Base-by-base conservation (phyloP, 371 early-diverging fungal genomes). In the Haplosporangium sp. region DNA sequence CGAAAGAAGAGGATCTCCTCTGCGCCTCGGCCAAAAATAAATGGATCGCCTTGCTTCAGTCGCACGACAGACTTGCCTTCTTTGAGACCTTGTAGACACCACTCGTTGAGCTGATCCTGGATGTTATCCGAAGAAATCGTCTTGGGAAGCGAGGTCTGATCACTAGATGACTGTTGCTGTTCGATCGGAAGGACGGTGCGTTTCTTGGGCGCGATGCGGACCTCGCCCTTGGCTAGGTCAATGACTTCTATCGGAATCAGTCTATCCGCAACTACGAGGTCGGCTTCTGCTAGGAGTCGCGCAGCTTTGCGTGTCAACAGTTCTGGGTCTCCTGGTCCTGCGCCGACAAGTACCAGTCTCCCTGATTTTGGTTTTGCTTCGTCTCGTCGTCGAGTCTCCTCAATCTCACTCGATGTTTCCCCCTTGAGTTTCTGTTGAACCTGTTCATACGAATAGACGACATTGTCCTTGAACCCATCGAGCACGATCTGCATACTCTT, bases 21-120 rank as follows among this genome's bases (percentile, higher is more conserved):
- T 6, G 92, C 95, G 29, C 95, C 96, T 21, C 97, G 90, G n/a
- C 96, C 96, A 80, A 94, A 97, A 48, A 97, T 85, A 70, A 95
- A 91, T 14, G 95, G 95, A 67, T 96, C 95, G 6, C 97, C 97
- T 59, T 91, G 91, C 86, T 97, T 96, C 59, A 97, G 86, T 52
- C 97, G 84, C 37, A 94, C 94, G 6, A 97, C 96, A 1, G 80
- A 84, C 73, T 87, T 82, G 18, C 93, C 93, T 40, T 85, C 77
- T 8, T 83, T 61, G 29, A 94, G 81, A 16, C 90, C 94, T 55
- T 89, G 88, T 38, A 94, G 77, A 58, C 91, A 92, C 85, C 91
- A 89, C 38, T 84, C 84, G 67, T 91, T 86, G 48, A 93, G 80
- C 50, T 91, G 92, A 53, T 91, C 87, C 64, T 95, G 95, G 6